Conservation (phyloP, 441 rosid genomes). For the Populus hybrid region DNA sequence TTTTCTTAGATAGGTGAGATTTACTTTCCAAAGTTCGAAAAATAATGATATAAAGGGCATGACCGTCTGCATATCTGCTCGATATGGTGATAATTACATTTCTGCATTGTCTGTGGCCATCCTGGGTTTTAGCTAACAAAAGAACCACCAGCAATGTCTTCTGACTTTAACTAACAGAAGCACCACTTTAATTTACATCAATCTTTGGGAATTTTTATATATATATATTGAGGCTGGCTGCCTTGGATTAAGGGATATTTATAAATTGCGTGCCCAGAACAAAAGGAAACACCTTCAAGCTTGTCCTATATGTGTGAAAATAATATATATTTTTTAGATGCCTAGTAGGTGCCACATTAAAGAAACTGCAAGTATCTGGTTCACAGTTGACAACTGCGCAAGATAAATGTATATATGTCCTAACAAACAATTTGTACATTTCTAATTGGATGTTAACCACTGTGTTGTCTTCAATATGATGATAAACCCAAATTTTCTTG, state of each 20-base stretch:
- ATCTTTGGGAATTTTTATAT: background rate
- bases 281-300: background rate
- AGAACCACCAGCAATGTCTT: background rate
- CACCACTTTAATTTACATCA: background rate
- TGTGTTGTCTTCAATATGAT: background rate
- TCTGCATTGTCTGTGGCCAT: background rate
- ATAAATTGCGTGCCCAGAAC: background rate
- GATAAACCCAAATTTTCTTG: conserved; percentile 1
- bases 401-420: background rate
- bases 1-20: background rate
- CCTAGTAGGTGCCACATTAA: background rate
- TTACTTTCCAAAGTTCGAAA: background rate
- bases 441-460: background rate
- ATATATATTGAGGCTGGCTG: background rate
- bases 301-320: background rate
- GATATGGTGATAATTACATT: background rate
- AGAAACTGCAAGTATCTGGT: background rate
- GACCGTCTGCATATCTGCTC: background rate
- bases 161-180: background rate
- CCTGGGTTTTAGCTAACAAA: background rate
- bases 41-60: background rate
- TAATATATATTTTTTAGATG: background rate
- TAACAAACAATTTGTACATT: background rate
- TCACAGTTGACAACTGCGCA: background rate
- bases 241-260: background rate